Base-by-base conservation (phyloP, 176 grass and related monocot genomes). In the Avena eriantha region DNA sequence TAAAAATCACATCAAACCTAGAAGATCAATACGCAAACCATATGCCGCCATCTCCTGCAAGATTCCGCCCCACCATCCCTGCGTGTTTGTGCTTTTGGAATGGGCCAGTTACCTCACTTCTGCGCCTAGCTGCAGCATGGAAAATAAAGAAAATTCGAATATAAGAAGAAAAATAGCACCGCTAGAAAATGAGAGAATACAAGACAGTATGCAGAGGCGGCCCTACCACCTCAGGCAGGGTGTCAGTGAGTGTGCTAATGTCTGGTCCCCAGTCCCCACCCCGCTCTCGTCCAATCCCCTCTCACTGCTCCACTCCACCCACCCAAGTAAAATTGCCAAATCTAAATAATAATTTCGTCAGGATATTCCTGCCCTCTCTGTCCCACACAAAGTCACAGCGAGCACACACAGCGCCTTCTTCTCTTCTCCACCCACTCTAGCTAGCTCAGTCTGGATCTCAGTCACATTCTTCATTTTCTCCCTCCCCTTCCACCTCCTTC, bases 391-490 rank as follows among this genome's bases (percentile, higher is more conserved):
- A 54, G 39, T 41, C 39, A 41, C 39, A 41, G 3, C 35, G 35
- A 36, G 35, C 50, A 53, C 50, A 53, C 50, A 53, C 35, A 53
- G 51, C 17, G 60, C 16, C 46, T 24, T 36, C 77, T 21, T 12
- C n/a, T 80, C 87, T 53, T 80, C 79, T 79, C 83, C 87, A 83
- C 90, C 67, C 79, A 79, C 80, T 80, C 84, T 50, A 72, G 10
- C 83, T 83, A 78, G 35, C 83, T 79, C 76, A 58, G 87, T 86
- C 87, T 87, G 64, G 84, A 90, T 89, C 90, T 91, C 74, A 34
- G 26, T 77, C 90, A 45, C 84, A 68, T 78, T 74, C 84, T 77
- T 55, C 75, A 29, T 78, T 66, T 81, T 48, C 49, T 22, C 83
- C 77, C 83, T 13, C 15, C n/a, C 22, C 53, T 41, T 7, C 29